Evolutionary conservation across 1,139 yeast genomes (phyloP).

Genomic region (Wickerhamiella pararugosa): DNA sequence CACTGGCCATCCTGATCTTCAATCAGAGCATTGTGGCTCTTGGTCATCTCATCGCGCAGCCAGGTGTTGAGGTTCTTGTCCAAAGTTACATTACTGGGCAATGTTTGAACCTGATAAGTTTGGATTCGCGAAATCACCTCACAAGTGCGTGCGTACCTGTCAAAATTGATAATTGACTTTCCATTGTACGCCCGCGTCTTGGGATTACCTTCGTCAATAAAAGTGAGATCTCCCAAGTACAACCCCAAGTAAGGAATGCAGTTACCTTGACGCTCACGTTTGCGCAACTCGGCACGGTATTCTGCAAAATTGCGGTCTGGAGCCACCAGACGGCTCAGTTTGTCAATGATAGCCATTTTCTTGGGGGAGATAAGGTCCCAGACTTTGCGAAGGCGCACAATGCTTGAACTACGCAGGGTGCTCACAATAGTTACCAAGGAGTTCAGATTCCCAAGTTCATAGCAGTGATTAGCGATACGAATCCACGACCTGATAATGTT

Average conservation of each 20-base stretch:
- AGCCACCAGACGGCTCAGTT: slow-evolving; percentile 54
- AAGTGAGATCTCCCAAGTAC: slow-evolving; percentile 74
- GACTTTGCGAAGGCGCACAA: slow-evolving; percentile 48
- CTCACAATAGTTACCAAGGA: slow-evolving; percentile 81
- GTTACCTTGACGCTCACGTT: slow-evolving; percentile 41
- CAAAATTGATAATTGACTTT: slow-evolving; percentile 54
- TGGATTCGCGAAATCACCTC: slow-evolving; percentile 66
- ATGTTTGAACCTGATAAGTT: slow-evolving; percentile 38
- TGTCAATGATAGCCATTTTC: slow-evolving; percentile 49
- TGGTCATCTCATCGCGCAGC: slow-evolving; percentile 24
- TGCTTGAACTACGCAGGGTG: slow-evolving; percentile 65
- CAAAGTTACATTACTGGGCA: slow-evolving; percentile 18
- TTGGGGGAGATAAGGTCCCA: slow-evolving; percentile 58
- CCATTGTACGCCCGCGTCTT: slow-evolving; percentile 28
- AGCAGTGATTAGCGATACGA: slow-evolving; percentile 67
- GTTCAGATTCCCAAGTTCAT: slow-evolving; percentile 68
- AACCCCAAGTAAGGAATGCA: slow-evolving; percentile 78
- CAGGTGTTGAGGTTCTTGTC: slow-evolving; percentile 22
- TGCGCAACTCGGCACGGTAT: slow-evolving; percentile 52
- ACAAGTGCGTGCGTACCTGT: slow-evolving; percentile 63
- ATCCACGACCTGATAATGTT: slow-evolving; percentile 67
- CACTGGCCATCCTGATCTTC: slow-evolving; percentile 25
- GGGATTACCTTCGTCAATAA: slow-evolving; percentile 77
- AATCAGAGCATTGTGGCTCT: slow-evolving; percentile 20
- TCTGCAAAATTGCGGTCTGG: slow-evolving; percentile 73